Percentiles rank a stretch among this genome's conserved stretches.
These are phyloP conservation scores for Fraxinus americana DNA, from an alignment of 257 asterid species.

Conservation along the genomic window DNA sequence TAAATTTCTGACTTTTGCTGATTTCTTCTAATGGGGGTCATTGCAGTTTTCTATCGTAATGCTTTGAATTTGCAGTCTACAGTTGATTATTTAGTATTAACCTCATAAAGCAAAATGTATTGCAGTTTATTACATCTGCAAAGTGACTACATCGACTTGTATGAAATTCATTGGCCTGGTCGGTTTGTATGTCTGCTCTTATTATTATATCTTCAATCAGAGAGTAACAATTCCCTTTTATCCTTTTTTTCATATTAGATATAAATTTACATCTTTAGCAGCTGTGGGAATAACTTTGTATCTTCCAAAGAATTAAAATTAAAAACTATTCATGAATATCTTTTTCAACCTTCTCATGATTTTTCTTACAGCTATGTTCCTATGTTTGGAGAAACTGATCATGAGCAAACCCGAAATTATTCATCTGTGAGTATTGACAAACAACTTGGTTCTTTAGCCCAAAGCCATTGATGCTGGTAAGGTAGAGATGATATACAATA, in stretches of 20 bases:
- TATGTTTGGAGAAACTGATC: slow-evolving; percentile 93
- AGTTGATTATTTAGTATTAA: slow-evolving; percentile 19
- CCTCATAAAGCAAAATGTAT: slow-evolving; percentile 20
- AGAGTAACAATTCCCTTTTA: not conserved
- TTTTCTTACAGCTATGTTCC: slow-evolving; percentile 52
- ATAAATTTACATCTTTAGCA: not conserved
- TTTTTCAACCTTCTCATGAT: slow-evolving; percentile 4
- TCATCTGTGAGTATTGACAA: slow-evolving; percentile 68
- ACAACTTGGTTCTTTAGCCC: slow-evolving; percentile 67
- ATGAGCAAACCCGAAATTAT: slow-evolving; percentile 52
- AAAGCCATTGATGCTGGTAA: slow-evolving; percentile 80
- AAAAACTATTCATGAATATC: not conserved
- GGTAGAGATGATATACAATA: slow-evolving; percentile 51
- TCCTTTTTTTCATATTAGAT: not conserved
- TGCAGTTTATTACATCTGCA: slow-evolving; percentile 73
- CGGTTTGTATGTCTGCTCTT: slow-evolving; percentile 67
- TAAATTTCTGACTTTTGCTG: not conserved
- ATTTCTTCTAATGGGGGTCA: not conserved
- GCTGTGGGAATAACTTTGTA: slow-evolving; percentile 12
- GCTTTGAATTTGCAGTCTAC: slow-evolving; percentile 7
- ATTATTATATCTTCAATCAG: slow-evolving; percentile 10
- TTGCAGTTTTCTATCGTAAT: not conserved
- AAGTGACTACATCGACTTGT: slow-evolving; percentile 83
- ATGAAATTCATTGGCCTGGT: slow-evolving; percentile 98
- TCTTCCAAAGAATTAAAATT: not conserved